These are phyloP conservation scores for Rutstroemia sp. DNA, from an alignment of 2,329 filamentous ascomycete genomes.

Conservation along the genomic window DNA sequence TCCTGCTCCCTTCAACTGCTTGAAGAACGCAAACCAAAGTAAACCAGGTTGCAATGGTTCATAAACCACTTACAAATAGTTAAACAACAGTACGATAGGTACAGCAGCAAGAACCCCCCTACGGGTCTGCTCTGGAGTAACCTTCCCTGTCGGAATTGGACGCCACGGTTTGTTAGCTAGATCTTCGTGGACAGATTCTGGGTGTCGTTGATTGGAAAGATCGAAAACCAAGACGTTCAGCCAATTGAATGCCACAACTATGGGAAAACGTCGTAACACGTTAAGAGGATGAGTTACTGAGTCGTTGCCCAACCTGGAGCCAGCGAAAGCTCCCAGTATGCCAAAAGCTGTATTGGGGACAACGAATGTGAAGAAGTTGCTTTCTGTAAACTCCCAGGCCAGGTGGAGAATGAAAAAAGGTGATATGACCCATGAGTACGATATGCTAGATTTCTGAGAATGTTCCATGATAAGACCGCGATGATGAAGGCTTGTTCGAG, in stretches of 20 bases:
- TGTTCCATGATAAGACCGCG: no score
- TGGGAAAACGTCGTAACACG: slow-evolving; percentile 1
- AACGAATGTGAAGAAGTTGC: neutral
- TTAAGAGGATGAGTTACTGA: neutral
- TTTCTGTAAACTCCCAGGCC: neutral
- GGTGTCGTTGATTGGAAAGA: slow-evolving; percentile 25
- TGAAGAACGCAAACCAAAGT: no score
- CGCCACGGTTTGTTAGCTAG: slow-evolving; percentile 30
- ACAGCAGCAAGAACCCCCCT: neutral
- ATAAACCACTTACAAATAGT: neutral
- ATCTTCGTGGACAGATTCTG: slow-evolving; percentile 26
- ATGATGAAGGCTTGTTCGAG: no score
- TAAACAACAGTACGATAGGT: slow-evolving; percentile 8
- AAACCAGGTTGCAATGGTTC: no score
- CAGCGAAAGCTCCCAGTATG: neutral
- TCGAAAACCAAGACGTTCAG: slow-evolving; percentile 26
- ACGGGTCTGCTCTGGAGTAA: slow-evolving; percentile 14
- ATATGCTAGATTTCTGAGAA: no score
- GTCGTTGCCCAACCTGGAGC: neutral
- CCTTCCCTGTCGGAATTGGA: slow-evolving; percentile 23
- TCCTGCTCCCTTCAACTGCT: no score
- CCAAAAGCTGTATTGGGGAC: neutral
- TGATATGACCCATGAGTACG: no score
- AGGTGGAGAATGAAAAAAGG: neutral
- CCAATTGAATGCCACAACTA: slow-evolving; percentile 12